phyloP scores from a whole-genome alignment of 495 filamentous ascomycete genomes.

The Aspergillus wentii region DNA sequence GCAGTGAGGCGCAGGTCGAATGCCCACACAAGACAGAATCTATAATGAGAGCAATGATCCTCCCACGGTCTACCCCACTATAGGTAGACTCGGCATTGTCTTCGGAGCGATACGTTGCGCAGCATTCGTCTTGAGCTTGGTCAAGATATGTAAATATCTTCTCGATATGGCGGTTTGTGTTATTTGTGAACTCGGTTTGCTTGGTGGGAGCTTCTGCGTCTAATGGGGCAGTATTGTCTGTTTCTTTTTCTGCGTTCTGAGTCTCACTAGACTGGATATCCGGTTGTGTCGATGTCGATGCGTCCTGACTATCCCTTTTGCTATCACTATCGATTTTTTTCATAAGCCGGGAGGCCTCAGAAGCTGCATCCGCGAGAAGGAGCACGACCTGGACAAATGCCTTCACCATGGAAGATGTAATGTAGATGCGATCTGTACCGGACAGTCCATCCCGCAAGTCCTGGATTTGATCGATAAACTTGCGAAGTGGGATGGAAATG shows the following conservation, averaged over 20 bases:
- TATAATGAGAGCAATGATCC: slow-evolving; percentile 2
- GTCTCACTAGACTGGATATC: not conserved
- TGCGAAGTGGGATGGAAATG: slow-evolving; percentile 1
- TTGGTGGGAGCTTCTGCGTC: not conserved
- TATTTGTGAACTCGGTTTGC: not conserved
- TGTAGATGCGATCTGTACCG: not conserved
- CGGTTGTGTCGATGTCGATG: not conserved
- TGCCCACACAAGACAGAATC: slow-evolving; percentile 5
- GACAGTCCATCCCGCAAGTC: not conserved
- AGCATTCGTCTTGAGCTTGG: slow-evolving; percentile 7
- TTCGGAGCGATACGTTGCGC: slow-evolving; percentile 1
- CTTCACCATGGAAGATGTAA: slow-evolving; percentile 3
- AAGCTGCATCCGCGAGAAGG: slow-evolving; percentile 1
- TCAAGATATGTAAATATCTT: not conserved
- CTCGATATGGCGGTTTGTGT: slow-evolving; percentile 1
- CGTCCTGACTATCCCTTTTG: not conserved
- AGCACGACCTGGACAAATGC: slow-evolving; percentile 4
- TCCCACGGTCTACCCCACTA: not conserved
- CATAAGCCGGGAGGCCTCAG: slow-evolving; percentile 1
- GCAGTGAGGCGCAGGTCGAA: slow-evolving; percentile 4
- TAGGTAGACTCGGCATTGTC: slow-evolving; percentile 1
- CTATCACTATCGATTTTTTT: not conserved
- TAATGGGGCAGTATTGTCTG: too few species aligned
- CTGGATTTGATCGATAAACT: not conserved
- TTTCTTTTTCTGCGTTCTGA: too few species aligned